phyloP scores from a whole-genome alignment of 2,329 filamentous ascomycete genomes.

The Daldinia eschscholtzii region DNA sequence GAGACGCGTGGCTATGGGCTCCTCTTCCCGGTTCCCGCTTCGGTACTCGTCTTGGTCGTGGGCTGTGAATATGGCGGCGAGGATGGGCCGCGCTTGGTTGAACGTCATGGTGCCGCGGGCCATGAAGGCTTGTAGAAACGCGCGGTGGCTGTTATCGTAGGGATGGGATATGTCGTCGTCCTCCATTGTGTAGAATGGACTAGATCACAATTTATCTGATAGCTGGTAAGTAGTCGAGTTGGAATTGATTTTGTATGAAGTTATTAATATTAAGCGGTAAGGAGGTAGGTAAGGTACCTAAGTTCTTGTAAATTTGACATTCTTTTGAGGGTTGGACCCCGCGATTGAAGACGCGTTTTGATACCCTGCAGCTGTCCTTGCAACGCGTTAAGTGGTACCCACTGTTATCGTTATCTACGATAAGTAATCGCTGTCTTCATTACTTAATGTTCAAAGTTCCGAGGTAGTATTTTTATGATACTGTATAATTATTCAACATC shows the following conservation, averaged over 20 bases:
- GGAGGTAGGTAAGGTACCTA: too few relatives aligned
- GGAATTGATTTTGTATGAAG: not conserved
- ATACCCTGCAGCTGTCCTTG: slow-evolving; percentile 1
- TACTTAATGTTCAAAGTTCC: too few relatives aligned
- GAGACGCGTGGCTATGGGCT: slow-evolving; percentile 53
- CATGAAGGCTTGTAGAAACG: slow-evolving; percentile 91
- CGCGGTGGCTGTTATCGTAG: slow-evolving; percentile 77
- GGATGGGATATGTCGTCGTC: slow-evolving; percentile 52
- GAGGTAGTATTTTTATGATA: too few relatives aligned
- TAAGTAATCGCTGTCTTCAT: not conserved
- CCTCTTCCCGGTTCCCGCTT: slow-evolving; percentile 16
- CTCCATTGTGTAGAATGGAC: slow-evolving; percentile 44
- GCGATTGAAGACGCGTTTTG: slow-evolving; percentile 39
- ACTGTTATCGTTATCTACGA: slow-evolving; percentile 15
- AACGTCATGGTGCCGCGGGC: slow-evolving; percentile 82
- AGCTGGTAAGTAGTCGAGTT: not conserved
- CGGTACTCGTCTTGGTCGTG: slow-evolving; percentile 50
- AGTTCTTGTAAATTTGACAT: slow-evolving; percentile 12
- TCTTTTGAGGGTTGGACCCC: slow-evolving; percentile 17
- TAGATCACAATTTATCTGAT: not conserved
- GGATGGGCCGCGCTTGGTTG: slow-evolving; percentile 76
- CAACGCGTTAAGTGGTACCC: slow-evolving; percentile 39
- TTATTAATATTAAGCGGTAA: not conserved
- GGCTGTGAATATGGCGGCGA: slow-evolving; percentile 80
- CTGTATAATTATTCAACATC: too few relatives aligned